These are phyloP conservation scores for Artemisia argyi DNA, from an alignment of 129 eudicot genomes.

Conservation along the genomic window DNA sequence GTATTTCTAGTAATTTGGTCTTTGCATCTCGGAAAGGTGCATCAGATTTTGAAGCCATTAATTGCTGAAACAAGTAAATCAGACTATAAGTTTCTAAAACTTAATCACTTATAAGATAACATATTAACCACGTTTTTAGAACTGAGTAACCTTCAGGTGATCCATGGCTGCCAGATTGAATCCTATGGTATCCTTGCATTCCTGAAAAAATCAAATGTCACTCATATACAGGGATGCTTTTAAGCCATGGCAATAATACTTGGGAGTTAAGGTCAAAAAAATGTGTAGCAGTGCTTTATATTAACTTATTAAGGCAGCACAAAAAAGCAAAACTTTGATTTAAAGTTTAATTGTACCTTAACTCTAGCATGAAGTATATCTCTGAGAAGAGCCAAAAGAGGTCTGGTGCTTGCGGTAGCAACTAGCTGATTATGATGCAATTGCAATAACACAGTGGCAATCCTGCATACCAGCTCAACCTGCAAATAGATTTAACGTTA, in stretches of 20 bases:
- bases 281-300: not conserved
- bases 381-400: constrained; percentile 67
- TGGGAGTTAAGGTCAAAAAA: not conserved
- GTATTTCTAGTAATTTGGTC: constrained; percentile 68
- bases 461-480: constrained; percentile 92
- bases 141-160: constrained; percentile 70
- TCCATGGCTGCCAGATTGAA: constrained; percentile 96
- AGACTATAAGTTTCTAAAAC: not conserved
- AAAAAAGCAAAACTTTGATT: not conserved
- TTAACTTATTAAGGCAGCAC: not conserved
- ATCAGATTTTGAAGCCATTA: constrained; percentile 82
- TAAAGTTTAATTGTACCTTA: constrained; percentile 50
- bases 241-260: not conserved
- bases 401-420: constrained; percentile 72
- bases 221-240: constrained; percentile 11
- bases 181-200: constrained; percentile 89
- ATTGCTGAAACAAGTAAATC: constrained; percentile 51
- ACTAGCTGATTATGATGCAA: constrained; percentile 79
- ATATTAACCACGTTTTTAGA: not conserved
- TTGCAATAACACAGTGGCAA: constrained; percentile 70
- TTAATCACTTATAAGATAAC: not conserved
- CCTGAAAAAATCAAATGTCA: constrained; percentile 42
- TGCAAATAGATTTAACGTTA: constrained; percentile 36
- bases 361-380: constrained; percentile 83
- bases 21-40: constrained; percentile 87